Conservation (phyloP, 352 stramenopile genomes). For the Aphanomyces stellatus region DNA sequence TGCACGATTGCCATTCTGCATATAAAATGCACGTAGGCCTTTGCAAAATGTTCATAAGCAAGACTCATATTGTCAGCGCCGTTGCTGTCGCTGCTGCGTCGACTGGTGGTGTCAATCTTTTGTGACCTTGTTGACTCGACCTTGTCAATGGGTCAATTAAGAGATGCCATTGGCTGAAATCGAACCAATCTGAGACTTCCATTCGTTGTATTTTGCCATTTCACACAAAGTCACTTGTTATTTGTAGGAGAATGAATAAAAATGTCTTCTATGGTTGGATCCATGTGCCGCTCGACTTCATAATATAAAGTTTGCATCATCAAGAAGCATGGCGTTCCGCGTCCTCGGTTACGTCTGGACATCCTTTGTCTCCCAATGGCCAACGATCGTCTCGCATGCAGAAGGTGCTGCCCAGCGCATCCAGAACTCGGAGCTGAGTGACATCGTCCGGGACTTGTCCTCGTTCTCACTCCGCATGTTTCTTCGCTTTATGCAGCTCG, state of each 20-base stretch:
- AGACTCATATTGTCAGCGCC: background rate
- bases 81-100: background rate
- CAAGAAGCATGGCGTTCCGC: background rate
- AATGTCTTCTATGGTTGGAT: no score
- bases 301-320: background rate
- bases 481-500: slow-evolving; percentile 26
- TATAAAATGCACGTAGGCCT: no score
- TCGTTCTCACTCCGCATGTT: slow-evolving; percentile 11
- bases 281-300: background rate
- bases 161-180: background rate
- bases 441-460: slow-evolving; percentile 7
- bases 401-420: background rate
- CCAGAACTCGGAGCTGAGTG: background rate
- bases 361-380: background rate
- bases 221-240: background rate
- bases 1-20: no score
- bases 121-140: background rate
- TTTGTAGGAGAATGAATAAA: background rate
- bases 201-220: background rate
- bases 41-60: no score
- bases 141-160: background rate
- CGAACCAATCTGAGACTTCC: background rate
- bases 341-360: background rate
- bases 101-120: no score
- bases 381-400: background rate